Base-by-base conservation (phyloP, 2,329 filamentous ascomycete species). In the Raffaelea deltoideospora region DNA sequence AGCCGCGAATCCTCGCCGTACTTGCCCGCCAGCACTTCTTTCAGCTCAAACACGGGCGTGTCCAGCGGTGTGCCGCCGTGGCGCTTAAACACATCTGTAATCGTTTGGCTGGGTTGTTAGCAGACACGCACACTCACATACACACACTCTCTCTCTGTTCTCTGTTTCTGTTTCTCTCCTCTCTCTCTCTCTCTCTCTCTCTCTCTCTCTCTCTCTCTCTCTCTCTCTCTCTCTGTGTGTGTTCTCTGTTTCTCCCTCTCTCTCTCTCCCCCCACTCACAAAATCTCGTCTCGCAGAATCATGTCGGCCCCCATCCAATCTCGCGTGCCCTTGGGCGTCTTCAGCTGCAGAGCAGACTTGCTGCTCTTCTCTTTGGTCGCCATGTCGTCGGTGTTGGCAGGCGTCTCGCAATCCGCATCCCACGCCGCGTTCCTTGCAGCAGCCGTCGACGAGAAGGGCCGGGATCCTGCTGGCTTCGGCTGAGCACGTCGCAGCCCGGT, bases 251-350 rank as follows among this genome's bases (percentile, higher is more conserved):
- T n/a, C n/a, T n/a, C n/a, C n/a, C n/a, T n/a, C n/a, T n/a, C n/a
- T 8, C 26, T 27, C 26, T 10, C 13, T 27, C 13, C n/a, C 13
- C 28, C 7, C 13, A 31, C 43, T 5, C 35, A 45, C 44, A 80
- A 79, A 54, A 80, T 79, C 50, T 72, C 68, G 52, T 80, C 74
- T 45, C 76, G 69, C 49, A 82, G 69, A 47, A 79, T 66, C 60
- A 79, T 74, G 53, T 80, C 72, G 51, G 65, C 63, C 41, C 74
- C 76, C 43, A 69, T 63, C 74, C 72, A 65, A 55, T 86, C 81
- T 49, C 78, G 74, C 36, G 81, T 86, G 43, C 81, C 81, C 64
- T 86, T 86, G 41, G 80, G 79, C 48, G 75, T 79, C 64, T 86
- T 86, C 53, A 84, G 62, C 53, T 72, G 48, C 14, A 51, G 37